Evolutionary conservation across 306 rosid genomes (phyloP), one percentile per base, ranked within the genome.

Genomic region (Glycine soja): DNA sequence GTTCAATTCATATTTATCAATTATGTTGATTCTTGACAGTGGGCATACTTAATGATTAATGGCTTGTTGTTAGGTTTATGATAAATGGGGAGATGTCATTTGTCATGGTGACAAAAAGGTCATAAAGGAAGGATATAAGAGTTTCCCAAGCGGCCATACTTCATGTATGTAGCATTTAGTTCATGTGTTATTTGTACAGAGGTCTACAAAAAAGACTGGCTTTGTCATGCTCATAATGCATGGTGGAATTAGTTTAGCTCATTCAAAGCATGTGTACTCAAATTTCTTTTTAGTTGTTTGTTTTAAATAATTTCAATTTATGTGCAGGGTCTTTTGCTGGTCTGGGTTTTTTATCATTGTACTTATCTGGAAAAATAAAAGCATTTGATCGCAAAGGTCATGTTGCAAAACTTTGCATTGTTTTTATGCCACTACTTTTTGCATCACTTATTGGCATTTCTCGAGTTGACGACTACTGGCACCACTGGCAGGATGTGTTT

Each of bases 131-230:
- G 97, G 98, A 50, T 89, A 94, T 50, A 94, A 94, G 92, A 94
- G 97, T 86, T 94, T 94, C 86, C 98, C 97, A 6, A 94, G 98
- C 43, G 98, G 98, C 58, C 98, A 92, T 86, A 91, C 98, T 79
- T 85, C 98, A 80, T 74, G 98, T 91, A 86, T 81, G 94, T 78
- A 62, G 52, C 76, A 51, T 50, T 19, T 30, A 40, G 70, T 80
- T 8, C 16, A 30, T 68, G 59, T 32, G 30, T 24, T 24, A 24
- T 50, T 24, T 24, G 30, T 24, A 24, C 30, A 24, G 30, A 24
- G 30, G 30, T 24, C 30, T 24, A 24, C 30, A 24, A 24, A 24
- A 24, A 24, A 24, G 30, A 24, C 30, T 24, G 30, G 30, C 30
- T 24, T 24, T 24, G 30, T 24, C 30, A 24, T 24, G 30, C 30